Base-by-base conservation (phyloP, 1,139 yeast genomes). In the Saccharomyces hybrid region DNA sequence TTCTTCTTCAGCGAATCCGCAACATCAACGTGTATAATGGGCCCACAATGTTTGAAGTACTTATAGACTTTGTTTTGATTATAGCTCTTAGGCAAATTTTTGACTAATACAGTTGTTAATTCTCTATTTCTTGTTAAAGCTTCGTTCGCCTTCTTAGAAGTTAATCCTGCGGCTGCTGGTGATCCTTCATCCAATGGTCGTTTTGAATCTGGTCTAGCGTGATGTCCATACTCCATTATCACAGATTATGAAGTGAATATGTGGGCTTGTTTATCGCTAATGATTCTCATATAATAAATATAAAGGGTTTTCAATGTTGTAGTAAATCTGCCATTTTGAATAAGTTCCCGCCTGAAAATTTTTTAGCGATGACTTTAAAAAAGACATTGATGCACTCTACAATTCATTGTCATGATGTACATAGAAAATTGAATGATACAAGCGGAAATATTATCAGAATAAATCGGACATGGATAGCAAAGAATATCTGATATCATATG, bases 401-500 rank as follows among this genome's bases (percentile, higher is more conserved):
- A 38, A 16, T 38, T 42, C 16, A 11, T 14, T 23, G 25, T 38
- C 20, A 11, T n/a, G 28, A 9, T 25, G 6, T 27, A 7, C 8
- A 20, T 13, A 29, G 48, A 46, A 50, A 50, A 38, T 38, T 50
- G 42, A 49, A 51, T 28, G 49, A 56, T 29, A 51, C 42, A 41
- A 16, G 29, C 38, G 16, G 32, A 28, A 5, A 16, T 38, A 20
- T 9, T 16, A n/a, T 20, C 11, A 2, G 20, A 16, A 20, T 38
- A 16, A 38, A 11, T 38, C 25, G 9, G 44, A 20, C 14, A 91
- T 91, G 96, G 82, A 93, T 70, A 83, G 96, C 46, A 79, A 78
- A 52, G 78, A 73, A 53, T 93, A 91, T 67, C 73, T 93, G 58
- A 76, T 79, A 68, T 81, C 88, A 2, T 89, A 78, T 64, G 98